Base-by-base conservation (phyloP, 2,329 filamentous ascomycete genomes). In the Calycina herbarum region DNA sequence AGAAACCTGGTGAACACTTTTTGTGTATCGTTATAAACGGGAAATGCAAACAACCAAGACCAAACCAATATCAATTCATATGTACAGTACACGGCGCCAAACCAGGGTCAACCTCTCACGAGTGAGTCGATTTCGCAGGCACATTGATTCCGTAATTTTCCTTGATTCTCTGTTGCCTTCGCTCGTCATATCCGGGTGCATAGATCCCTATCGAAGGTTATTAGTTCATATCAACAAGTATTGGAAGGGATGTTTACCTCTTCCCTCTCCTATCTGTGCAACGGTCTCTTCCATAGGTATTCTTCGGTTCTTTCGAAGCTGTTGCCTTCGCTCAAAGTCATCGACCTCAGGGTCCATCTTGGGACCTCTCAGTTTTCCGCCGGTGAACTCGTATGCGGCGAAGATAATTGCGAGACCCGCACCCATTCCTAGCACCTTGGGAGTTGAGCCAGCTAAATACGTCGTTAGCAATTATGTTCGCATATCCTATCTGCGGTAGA, bases 121-220 rank as follows among this genome's bases (percentile, higher is more conserved):
- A 64, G 51, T 64, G 64, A 7, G 62, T 62, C 69, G 75, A 72
- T 62, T 69, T 73, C 17, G 69, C 70, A 29, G 75, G 74, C 17
- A 92, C 86, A 70, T 91, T 88, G 70, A 91, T 85, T 64, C 89
- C 88, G 73, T 92, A 92, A 71, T 83, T 85, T 76, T 88, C 85
- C 80, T 89, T 86, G 76, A 92, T 82, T 72, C 87, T 82, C 77
- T 89, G 82, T 68, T 83, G 83, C 76, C 89, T 84, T 78, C 89
- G 80, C 80, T 92, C 88, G 63, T 85, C 85, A 72, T 90, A 92
- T 33, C 88, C 88, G 24, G 87, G 85, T 24, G 79, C 87, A 72
- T 88, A 86, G 69, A 92, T 87, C 61, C 89, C 89, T 91, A 70
- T 35, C 56, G 5, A 48, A 40, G 35, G 29, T 27, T 17, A 17